Conservation (phyloP, 768 basidiomycete species). For the Xanthoconium purpureum region DNA sequence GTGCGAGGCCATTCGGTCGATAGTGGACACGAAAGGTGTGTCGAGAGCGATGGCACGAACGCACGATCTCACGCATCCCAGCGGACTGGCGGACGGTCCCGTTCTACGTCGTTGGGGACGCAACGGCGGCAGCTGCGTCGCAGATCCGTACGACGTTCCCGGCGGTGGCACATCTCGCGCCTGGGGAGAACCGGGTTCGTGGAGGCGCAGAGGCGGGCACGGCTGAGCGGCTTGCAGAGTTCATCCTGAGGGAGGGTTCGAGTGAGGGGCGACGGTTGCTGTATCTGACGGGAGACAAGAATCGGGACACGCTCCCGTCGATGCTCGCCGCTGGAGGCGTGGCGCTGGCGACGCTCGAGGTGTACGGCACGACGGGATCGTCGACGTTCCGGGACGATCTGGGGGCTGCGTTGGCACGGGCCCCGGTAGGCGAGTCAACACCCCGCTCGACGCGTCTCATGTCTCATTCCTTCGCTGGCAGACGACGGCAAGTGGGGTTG, state of each 20-base stretch:
- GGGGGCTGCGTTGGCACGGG: conserved; percentile 26
- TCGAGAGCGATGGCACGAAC: neutral
- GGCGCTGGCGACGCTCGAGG: conserved; percentile 50
- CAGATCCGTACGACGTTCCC: conserved; percentile 29
- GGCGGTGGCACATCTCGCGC: conserved; percentile 35
- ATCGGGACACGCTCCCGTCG: conserved; percentile 59
- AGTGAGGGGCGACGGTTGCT: conserved; percentile 38
- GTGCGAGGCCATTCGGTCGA: conserved; percentile 37
- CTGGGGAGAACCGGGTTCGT: conserved; percentile 33
- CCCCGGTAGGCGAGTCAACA: conserved; percentile 23
- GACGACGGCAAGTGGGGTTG: conserved; percentile 35
- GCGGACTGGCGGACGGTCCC: conserved; percentile 54
- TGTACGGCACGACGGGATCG: conserved; percentile 67
- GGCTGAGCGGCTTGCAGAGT: conserved; percentile 61
- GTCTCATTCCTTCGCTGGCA: neutral
- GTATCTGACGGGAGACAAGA: conserved; percentile 88
- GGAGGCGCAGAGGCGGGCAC: conserved; percentile 57
- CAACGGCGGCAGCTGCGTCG: conserved; percentile 51
- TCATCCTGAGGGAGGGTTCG: conserved; percentile 46
- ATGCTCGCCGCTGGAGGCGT: conserved; percentile 48
- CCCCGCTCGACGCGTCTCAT: neutral
- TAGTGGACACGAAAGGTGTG: conserved; percentile 17
- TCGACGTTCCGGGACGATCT: conserved; percentile 48
- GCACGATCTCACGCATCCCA: conserved; percentile 14
- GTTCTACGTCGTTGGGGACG: conserved; percentile 77